phyloP scores from a whole-genome alignment of 306 rosid genomes.

The Echinosophora koreensis region DNA sequence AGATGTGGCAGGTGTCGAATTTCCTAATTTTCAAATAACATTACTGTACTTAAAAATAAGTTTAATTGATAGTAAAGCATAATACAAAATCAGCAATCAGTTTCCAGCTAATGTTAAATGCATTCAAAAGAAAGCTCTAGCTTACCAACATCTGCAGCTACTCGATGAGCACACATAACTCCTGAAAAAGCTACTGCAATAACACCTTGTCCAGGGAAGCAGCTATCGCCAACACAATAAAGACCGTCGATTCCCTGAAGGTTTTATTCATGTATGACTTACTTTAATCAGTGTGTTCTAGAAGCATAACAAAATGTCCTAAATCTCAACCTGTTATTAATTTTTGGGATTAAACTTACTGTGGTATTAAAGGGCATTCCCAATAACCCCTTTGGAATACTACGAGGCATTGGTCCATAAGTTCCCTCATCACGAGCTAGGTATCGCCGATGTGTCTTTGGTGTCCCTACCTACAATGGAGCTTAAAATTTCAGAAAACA shows the following conservation, averaged over 20 bases:
- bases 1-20: too few species aligned
- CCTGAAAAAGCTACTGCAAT: slow-evolving; percentile 97
- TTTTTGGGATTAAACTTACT: slow-evolving; percentile 54
- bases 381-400: slow-evolving; percentile 82
- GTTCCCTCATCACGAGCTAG: slow-evolving; percentile 91
- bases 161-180: slow-evolving; percentile 97
- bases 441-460: slow-evolving; percentile 90
- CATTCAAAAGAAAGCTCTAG: slow-evolving; percentile 26
- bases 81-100: slow-evolving; percentile 2
- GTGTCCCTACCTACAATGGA: slow-evolving; percentile 85
- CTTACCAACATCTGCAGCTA: slow-evolving; percentile 94
- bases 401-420: slow-evolving; percentile 94
- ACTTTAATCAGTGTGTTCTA: slow-evolving; percentile 31
- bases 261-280: slow-evolving; percentile 37
- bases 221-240: slow-evolving; percentile 98
- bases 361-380: slow-evolving; percentile 99
- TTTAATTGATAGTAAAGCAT: slow-evolving; percentile 2
- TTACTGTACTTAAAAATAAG: not conserved
- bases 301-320: slow-evolving; percentile 34
- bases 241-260: slow-evolving; percentile 86
- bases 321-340: slow-evolving; percentile 29
- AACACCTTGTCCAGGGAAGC: slow-evolving; percentile 99
- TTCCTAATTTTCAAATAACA: too few species aligned
- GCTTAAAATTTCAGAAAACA: slow-evolving; percentile 38
- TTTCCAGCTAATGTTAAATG: slow-evolving; percentile 9